Evolutionary conservation across 2,329 filamentous ascomycete species (phyloP).

Genomic region (Aspergillus sergii): DNA sequence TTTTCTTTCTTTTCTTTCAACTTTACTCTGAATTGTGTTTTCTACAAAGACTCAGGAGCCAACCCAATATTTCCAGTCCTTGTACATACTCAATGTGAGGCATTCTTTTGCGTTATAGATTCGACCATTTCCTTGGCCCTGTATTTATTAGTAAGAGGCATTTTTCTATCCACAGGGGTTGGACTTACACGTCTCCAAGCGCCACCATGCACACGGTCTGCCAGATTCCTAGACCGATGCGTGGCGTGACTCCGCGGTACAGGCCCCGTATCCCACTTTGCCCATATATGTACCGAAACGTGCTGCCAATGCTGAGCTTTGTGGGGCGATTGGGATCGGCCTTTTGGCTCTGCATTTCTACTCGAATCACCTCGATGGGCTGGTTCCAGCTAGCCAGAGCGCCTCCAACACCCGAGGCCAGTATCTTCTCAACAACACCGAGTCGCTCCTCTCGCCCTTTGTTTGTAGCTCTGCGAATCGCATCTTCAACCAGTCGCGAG

Average conservation of each 20-base stretch:
- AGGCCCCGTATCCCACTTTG: conserved; percentile 17
- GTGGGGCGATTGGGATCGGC: conserved; percentile 14
- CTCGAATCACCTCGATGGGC: conserved; percentile 23
- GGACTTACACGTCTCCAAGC: conserved; percentile 13
- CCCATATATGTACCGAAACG: conserved; percentile 11
- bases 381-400: conserved; percentile 23
- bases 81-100: neutral
- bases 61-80: too few species aligned
- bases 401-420: conserved; percentile 23
- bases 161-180: rapidly evolving
- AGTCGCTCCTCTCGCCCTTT: conserved; percentile 10
- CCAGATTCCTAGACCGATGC: conserved; percentile 22
- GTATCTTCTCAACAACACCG: conserved; percentile 17
- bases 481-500: conserved; percentile 1
- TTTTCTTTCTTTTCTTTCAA: too few species aligned
- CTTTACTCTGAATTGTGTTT: too few species aligned
- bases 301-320: conserved; percentile 8
- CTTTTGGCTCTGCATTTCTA: conserved; percentile 20
- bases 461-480: conserved; percentile 1
- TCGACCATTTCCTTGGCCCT: neutral
- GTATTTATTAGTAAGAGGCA: neutral
- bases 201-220: conserved; percentile 24
- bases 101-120: neutral
- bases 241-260: conserved; percentile 20
- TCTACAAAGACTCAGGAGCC: too few species aligned